A percentile compares a stretch with the other conserved stretches of the same genome.
These are phyloP conservation scores for Grosmannia huntii DNA, from an alignment of 2,329 filamentous ascomycete species.

Conservation along the genomic window DNA sequence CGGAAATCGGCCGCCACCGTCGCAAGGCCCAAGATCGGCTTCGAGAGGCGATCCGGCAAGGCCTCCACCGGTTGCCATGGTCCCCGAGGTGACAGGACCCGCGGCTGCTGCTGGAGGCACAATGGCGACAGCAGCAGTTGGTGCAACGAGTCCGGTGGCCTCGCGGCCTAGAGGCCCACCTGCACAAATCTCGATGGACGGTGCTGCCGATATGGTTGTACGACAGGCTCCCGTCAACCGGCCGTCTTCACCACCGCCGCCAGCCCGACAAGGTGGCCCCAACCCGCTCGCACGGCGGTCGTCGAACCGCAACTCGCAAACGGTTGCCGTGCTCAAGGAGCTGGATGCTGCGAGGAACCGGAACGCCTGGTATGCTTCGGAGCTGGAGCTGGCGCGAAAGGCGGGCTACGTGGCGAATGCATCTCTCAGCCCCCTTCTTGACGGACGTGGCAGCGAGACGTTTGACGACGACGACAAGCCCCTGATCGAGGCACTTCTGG, in stretches of 20 bases:
- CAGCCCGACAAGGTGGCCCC: constrained; percentile 37
- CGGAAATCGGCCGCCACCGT: constrained; percentile 27
- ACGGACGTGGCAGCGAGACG: constrained; percentile 62
- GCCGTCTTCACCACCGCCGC: constrained; percentile 45
- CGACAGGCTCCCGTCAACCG: constrained; percentile 25
- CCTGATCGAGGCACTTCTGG: constrained; percentile 79
- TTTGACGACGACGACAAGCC: constrained; percentile 89
- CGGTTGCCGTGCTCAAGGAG: constrained; percentile 70
- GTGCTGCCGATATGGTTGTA: constrained; percentile 43
- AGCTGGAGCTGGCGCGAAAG: constrained; percentile 82
- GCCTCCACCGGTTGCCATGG: background rate
- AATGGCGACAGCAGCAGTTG: background rate
- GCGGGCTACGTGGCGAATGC: constrained; percentile 69
- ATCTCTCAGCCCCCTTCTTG: constrained; percentile 58
- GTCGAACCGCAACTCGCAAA: constrained; percentile 49
- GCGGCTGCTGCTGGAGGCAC: constrained; percentile 11
- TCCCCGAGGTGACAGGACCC: background rate
- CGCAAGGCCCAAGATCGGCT: constrained; percentile 1
- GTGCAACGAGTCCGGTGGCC: constrained; percentile 12
- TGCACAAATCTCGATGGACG: constrained; percentile 56
- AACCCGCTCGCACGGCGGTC: constrained; percentile 47
- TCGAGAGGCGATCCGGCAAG: background rate
- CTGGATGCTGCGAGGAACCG: constrained; percentile 72
- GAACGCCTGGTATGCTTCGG: constrained; percentile 95
- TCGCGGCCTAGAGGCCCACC: constrained; percentile 33